Base-by-base conservation (phyloP, 2,329 filamentous ascomycete genomes). In the Ophiosphaerella herpotricha region DNA sequence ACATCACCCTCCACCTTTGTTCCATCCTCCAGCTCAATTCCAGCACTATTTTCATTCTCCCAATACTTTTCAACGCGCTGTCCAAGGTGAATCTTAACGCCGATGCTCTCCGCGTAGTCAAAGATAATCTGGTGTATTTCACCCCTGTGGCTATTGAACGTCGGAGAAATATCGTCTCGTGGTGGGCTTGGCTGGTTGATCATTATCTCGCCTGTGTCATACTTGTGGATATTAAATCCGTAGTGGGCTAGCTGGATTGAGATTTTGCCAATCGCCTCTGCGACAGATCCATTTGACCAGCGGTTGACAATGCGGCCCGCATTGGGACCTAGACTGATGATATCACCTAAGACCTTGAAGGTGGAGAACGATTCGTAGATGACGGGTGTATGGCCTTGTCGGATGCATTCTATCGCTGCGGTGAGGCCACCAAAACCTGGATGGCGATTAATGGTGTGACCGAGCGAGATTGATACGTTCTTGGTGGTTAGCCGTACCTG, bases 151-250 rank as follows among this genome's bases (percentile, higher is more conserved):
- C 83, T 83, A 43, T 85, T 85, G 60, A 85, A 81, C 8, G 81
- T 78, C 0, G 83, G 82, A 11, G 79, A 77, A 13, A 80, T 77
- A 1, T 74, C 73, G 29, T 78, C 67, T 31, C 69, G 70, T 1
- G 72, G 62, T 3, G 80, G 78, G 0, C 75, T 76, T 43, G 63
- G 64, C 49, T 86, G 84, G 49, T 84, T 83, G 47, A 81, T 78
- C 18, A 86, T 78, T 9, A 85, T 77, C 64, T 86, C 83, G 31
- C 83, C 83, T 26, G 83, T 82, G 39, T 71, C 66, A 52, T 77
- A 85, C 57, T 85, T 85, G 68, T 85, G 82, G 47, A 85, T 85
- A 40, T 80, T 80, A 71, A 85, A 86, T 36, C 83, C 83, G 50
- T 85, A 80, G 60, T 6, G 71, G 64, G 40, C 18, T 21, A 84